These are phyloP conservation scores for Cutaneotrichosporon dermatis DNA, from an alignment of 1,284 basidiomycete species.

Conservation along the genomic window DNA sequence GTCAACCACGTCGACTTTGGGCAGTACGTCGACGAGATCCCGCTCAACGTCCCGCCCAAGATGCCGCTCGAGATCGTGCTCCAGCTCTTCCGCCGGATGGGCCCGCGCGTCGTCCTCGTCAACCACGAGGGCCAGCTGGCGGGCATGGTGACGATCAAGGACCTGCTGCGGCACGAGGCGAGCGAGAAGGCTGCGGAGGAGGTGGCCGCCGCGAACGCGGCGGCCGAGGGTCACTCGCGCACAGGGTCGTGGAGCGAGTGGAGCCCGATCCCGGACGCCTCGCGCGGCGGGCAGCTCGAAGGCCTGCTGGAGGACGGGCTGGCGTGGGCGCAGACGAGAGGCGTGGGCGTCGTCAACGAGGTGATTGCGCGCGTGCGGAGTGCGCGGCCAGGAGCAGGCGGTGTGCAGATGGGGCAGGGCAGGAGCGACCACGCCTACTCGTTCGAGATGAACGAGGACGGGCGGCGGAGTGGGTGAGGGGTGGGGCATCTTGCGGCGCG, in stretches of 20 bases:
- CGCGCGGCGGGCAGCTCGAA: slow-evolving; percentile 10
- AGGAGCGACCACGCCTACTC: background rate
- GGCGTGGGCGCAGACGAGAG: slow-evolving; percentile 18
- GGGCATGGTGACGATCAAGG: slow-evolving; percentile 92
- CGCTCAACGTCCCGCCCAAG: slow-evolving; percentile 86
- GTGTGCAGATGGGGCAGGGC: background rate
- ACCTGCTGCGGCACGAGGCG: slow-evolving; percentile 79
- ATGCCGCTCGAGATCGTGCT: slow-evolving; percentile 93
- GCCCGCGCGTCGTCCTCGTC: slow-evolving; percentile 90
- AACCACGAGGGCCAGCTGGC: slow-evolving; percentile 75
- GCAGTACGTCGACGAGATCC: slow-evolving; percentile 92
- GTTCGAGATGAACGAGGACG: slow-evolving; percentile 6
- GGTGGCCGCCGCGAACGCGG: background rate
- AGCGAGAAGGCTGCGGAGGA: slow-evolving; percentile 35
- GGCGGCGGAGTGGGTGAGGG: background rate
- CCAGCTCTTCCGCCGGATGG: slow-evolving; percentile 92
- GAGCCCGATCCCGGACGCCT: background rate
- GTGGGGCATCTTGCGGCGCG: slow-evolving; percentile 2
- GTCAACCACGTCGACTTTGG: slow-evolving; percentile 63
- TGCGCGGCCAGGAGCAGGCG: background rate
- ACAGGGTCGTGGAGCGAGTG: slow-evolving; percentile 3
- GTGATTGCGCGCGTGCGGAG: slow-evolving; percentile 16
- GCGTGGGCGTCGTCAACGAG: slow-evolving; percentile 17
- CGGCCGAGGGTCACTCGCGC: background rate
- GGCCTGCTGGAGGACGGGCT: slow-evolving; percentile 16